Conservation (phyloP, 345 rosid genomes). For the Salix caprea region DNA sequence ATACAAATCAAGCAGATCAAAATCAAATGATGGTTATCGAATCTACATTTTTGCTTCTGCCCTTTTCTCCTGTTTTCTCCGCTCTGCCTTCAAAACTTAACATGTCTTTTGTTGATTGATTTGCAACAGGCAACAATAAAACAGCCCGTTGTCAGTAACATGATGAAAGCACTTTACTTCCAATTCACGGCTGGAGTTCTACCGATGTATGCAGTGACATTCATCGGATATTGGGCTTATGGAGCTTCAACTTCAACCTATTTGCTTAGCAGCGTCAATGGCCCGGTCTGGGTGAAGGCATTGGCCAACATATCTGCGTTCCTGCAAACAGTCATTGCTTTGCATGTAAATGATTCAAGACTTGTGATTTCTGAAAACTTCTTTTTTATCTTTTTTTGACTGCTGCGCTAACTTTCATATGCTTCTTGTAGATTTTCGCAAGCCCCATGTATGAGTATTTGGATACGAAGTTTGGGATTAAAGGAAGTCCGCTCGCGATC, state of each 20-base stretch:
- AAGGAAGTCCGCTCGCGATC: constrained; percentile 54
- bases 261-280: constrained; percentile 61
- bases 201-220: constrained; percentile 68
- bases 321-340: constrained; percentile 78
- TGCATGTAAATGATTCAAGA: constrained; percentile 49
- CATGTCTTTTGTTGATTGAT: not conserved
- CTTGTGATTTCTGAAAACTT: not conserved
- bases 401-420: not conserved
- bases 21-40: not conserved
- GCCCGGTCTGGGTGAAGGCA: constrained; percentile 81
- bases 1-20: not conserved
- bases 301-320: constrained; percentile 70
- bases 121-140: constrained; percentile 70
- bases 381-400: not conserved
- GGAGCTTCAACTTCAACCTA: constrained; percentile 71
- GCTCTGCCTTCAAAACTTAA: not conserved
- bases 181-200: constrained; percentile 72
- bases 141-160: constrained; percentile 71
- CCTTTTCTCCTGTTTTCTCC: not conserved
- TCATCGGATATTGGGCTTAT: constrained; percentile 92
- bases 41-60: not conserved
- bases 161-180: constrained; percentile 78
- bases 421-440: constrained; percentile 62
- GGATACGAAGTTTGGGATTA: constrained; percentile 76
- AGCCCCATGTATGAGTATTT: constrained; percentile 87